A percentile compares a stretch with the other conserved stretches of the same genome.
Conservation (phyloP, 768 basidiomycete species). For the Podaxis sp. region DNA sequence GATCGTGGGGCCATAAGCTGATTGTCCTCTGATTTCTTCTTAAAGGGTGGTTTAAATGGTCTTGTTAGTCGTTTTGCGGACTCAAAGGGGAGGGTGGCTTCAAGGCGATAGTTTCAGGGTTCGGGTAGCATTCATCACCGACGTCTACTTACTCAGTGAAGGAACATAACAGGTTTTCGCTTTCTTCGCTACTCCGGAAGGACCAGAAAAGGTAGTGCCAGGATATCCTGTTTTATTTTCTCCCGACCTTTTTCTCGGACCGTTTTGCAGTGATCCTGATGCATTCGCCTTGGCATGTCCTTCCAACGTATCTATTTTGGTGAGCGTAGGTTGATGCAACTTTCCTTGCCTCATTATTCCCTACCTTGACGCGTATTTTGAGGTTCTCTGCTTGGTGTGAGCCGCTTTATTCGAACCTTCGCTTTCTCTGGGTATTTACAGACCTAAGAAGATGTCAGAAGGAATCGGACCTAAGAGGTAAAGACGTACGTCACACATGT, state of each 20-base stretch:
- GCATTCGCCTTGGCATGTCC: neutral
- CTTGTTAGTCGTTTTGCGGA: slow-evolving; percentile 43
- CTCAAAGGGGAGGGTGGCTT: slow-evolving; percentile 46
- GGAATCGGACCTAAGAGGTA: neutral
- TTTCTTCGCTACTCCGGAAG: slow-evolving; percentile 28
- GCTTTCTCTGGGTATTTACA: slow-evolving; percentile 80
- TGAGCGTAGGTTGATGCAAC: neutral
- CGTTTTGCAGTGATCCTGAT: too few species aligned
- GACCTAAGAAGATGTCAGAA: slow-evolving; percentile 41
- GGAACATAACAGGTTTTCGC: slow-evolving; percentile 30
- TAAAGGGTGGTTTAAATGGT: slow-evolving; percentile 48
- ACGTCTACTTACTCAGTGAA: slow-evolving; percentile 29
- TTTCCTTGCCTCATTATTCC: neutral
- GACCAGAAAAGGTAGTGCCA: slow-evolving; percentile 10
- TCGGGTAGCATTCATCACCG: neutral
- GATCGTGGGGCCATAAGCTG: neutral
- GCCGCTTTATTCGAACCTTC: slow-evolving; percentile 42
- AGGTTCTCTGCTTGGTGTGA: slow-evolving; percentile 38
- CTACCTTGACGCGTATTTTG: neutral
- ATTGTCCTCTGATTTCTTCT: neutral
- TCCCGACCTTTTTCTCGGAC: neutral
- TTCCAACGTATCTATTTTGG: neutral
- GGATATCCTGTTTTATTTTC: slow-evolving; percentile 13
- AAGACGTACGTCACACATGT: slow-evolving; percentile 76
- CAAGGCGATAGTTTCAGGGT: neutral